Evolutionary conservation across 129 eudicot species (phyloP).

Genomic region (Daucus carota): DNA sequence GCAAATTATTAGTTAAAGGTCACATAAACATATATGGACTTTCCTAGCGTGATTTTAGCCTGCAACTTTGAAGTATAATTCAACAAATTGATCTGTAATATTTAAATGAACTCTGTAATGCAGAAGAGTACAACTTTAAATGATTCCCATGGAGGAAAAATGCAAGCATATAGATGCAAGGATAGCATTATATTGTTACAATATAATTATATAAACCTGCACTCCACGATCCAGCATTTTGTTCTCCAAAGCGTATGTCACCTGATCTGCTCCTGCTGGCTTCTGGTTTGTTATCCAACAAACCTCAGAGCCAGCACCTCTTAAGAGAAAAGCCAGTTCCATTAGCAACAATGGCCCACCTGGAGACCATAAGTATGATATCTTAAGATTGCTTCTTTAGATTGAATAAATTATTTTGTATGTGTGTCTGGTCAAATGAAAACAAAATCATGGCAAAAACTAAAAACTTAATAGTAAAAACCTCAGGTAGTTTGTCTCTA

Average conservation of each 20-base stretch:
- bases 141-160: not conserved
- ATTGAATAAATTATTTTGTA: not conserved
- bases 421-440: not conserved
- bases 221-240: constrained; percentile 83
- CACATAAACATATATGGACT: not conserved
- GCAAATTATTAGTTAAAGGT: not conserved
- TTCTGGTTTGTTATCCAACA: constrained; percentile 84
- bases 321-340: constrained; percentile 84
- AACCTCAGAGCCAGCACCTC: constrained; percentile 79
- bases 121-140: not conserved
- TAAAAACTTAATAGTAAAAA: not conserved
- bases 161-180: not conserved
- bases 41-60: not conserved
- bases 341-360: constrained; percentile 91
- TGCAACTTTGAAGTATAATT: not conserved
- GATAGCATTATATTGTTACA: not conserved
- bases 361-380: constrained; percentile 12
- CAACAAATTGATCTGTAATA: not conserved
- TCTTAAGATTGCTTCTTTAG: not conserved
- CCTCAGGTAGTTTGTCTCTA: not conserved
- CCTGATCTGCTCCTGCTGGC: constrained; percentile 60
- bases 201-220: constrained; percentile 36
- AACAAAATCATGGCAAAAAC: not conserved
- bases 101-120: not conserved
- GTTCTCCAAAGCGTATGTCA: constrained; percentile 63